A percentile compares a stretch with the other conserved stretches of the same genome.
Evolutionary conservation across 306 rosid species (phyloP).

Genomic region (Rosa rugosa): DNA sequence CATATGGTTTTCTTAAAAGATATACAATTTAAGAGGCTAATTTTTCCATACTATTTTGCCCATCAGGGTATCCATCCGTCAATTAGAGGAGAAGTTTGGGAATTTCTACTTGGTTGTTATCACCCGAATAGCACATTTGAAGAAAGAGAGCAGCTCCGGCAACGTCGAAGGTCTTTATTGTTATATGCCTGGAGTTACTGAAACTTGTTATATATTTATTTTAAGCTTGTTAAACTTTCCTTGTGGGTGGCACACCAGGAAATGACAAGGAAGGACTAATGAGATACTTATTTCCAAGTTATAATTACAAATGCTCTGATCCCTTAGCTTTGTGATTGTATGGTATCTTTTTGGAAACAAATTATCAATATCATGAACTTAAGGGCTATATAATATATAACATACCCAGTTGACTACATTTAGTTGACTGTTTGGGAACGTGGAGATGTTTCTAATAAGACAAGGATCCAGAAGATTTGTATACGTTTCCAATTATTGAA

Average conservation of each 20-base stretch:
- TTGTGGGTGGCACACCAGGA: not conserved
- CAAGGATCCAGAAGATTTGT: not conserved
- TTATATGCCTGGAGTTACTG: constrained; percentile 16
- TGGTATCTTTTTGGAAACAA: constrained; percentile 3
- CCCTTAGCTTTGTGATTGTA: not conserved
- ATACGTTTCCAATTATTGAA: not conserved
- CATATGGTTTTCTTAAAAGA: constrained; percentile 1
- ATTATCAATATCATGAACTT: not conserved
- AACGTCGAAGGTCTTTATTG: constrained; percentile 60
- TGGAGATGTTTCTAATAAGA: not conserved
- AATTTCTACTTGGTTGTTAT: constrained; percentile 92
- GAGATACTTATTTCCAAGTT: not conserved
- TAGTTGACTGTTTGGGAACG: not conserved
- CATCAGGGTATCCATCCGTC: constrained; percentile 95
- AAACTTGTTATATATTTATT: not conserved
- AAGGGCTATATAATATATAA: not conserved
- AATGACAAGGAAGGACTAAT: not conserved
- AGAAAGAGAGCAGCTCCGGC: constrained; percentile 79
- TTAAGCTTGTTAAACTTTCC: not conserved
- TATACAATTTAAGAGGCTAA: not conserved
- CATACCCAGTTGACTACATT: not conserved
- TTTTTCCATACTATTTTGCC: constrained; percentile 18
- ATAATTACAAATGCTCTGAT: not conserved
- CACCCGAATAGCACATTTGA: constrained; percentile 82
- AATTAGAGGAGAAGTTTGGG: constrained; percentile 99